Conservation (phyloP, 2,329 filamentous ascomycete species). For the Cercospora sp. region DNA sequence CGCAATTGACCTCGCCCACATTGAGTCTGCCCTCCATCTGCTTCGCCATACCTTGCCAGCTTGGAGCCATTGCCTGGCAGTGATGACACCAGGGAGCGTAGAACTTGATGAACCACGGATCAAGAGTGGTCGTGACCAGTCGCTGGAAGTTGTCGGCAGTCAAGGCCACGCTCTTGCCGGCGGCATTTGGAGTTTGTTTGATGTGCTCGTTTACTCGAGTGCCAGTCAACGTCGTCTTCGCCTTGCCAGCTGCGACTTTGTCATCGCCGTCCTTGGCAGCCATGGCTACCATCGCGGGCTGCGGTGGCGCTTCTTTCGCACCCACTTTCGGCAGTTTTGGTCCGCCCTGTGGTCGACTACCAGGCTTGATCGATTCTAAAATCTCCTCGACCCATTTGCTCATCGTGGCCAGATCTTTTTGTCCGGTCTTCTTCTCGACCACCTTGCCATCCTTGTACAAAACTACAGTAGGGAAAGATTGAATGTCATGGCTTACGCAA, state of each 20-base stretch:
- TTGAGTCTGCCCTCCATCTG: constrained; percentile 90
- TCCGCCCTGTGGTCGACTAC: constrained; percentile 68
- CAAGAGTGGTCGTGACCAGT: constrained; percentile 79
- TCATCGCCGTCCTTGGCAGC: constrained; percentile 31
- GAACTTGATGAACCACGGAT: constrained; percentile 98
- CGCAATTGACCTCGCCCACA: constrained; percentile 94
- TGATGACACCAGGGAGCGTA: constrained; percentile 97
- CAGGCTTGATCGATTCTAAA: constrained; percentile 76
- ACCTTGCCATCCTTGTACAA: constrained; percentile 78
- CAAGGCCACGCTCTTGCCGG: constrained; percentile 72
- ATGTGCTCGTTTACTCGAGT: constrained; percentile 49
- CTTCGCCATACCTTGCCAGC: constrained; percentile 85
- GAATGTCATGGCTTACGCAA: constrained; percentile 68
- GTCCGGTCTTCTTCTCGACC: constrained; percentile 64
- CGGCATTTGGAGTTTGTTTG: constrained; percentile 66
- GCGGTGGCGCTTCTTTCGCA: constrained; percentile 48
- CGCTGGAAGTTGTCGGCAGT: constrained; percentile 84
- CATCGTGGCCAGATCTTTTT: constrained; percentile 66
- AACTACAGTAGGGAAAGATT: constrained; percentile 72
- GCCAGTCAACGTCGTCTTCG: constrained; percentile 51
- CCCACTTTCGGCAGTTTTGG: constrained; percentile 71
- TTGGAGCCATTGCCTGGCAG: constrained; percentile 88
- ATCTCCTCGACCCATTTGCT: constrained; percentile 72
- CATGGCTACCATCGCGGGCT: constrained; percentile 33
- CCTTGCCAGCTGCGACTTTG: constrained; percentile 36